Evolutionary conservation across 1,284 basidiomycete genomes (phyloP), one percentile per base, ranked within the genome.

Genomic region (Irpex rosettiformis): DNA sequence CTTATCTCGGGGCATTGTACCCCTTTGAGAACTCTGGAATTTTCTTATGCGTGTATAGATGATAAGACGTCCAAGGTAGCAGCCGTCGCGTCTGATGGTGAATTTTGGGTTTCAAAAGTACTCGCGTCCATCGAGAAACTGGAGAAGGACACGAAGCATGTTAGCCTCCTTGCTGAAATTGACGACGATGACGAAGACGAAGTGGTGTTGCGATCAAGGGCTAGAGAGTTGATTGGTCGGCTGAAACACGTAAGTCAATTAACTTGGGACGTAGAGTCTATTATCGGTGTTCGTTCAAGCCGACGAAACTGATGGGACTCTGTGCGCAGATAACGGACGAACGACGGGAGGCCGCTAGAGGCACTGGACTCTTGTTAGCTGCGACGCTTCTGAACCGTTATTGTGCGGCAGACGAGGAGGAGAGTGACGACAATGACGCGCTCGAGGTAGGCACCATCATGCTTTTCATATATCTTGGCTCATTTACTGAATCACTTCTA

Each of bases 21-120:
- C n/a, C n/a, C 16, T 21, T 13, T 45, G 22, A 21, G 29, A 30
- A 21, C 69, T 21, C 21, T 51, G 53, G 24, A 22, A 54, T 43
- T 52, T 24, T 24, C 21, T 21, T 10, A 3, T 51, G 61, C 64
- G 21, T 42, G 22, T 22, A 72, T 66, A 65, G 83, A 76, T 42
- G 78, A 82, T 55, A 85, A 82, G 62, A 70, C 77, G 1, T 71
- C 73, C 18, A 88, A 86, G 67, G 70, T 79, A 21, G 74, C 82
- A 18, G 89, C 84, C 1, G 81, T 85, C 22, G 82, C 89, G 47
- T 79, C 84, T 4, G 81, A 89, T 57, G 91, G 93, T 24, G 81
- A 88, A 65, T 85, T 91, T 57, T 98, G 95, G 96, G 76, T 93
- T 3, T 79, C 84, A 4, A 86, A 85, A 66, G 84, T 86, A 3